Base-by-base conservation (phyloP, 163 green algal genomes). In the Prototheca cutis region DNA sequence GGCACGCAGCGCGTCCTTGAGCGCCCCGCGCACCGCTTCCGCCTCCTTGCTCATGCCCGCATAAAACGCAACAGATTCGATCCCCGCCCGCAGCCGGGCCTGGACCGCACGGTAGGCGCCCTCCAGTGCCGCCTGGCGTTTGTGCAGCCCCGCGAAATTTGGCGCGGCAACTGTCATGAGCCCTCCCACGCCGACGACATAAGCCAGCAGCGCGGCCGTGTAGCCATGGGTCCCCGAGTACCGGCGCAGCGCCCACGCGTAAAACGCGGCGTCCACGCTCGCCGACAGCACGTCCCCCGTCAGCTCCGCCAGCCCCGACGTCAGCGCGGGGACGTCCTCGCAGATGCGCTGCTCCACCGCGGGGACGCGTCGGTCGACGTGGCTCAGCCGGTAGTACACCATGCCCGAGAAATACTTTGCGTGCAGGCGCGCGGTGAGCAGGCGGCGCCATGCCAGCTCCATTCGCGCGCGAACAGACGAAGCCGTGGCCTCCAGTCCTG, bases 321-420 rank as follows among this genome's bases (percentile, higher is more conserved):
- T 67, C 55, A 90, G 71, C 57, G 80, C 75, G 55, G 83, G 83
- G n/a, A 89, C 66, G 62, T 91, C 84, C 56, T 90, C 83, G 59
- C 79, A 86, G 23, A 91, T 70, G 51, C 79, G 74, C 71, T 88
- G 77, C 70, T 91, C 84, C 3, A 79, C 73, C 32, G 72, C 71
- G 49, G 65, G 58, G 17, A 91, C 60, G 27, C 72, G 62, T 21
- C 75, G 63, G 72, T 90, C 79, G 39, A 91, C 84, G 59, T 90
- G 82, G n/a, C 58, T 79, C 61, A 90, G 70, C 65, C 81, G 77
- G 76, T 91, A 91, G 64, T 86, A 91, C 7, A 79, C 75, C 82
- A 89, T 89, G 65, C 82, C 71, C 27, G 70, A 25, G 53, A 85
- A 89, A 70, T 87, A 89, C 23, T 36, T 29, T 10, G 19, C 45